A percentile compares a stretch with the other conserved stretches of the same genome.
These are phyloP conservation scores for Boletus insuetus DNA, from an alignment of 768 basidiomycete genomes.

Conservation along the genomic window DNA sequence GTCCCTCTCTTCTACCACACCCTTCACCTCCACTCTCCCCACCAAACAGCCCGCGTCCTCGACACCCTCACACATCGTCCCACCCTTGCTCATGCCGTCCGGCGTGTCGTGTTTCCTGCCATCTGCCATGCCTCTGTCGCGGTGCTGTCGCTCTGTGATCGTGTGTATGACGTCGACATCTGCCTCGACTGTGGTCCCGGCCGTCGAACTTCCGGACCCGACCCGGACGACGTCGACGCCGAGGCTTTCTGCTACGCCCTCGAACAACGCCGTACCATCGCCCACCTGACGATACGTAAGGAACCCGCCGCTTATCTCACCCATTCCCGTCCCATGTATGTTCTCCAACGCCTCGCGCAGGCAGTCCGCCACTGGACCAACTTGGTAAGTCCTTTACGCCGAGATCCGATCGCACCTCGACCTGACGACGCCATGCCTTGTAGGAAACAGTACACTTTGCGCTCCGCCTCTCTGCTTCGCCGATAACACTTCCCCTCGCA, in stretches of 20 bases:
- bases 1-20: slow-evolving; percentile 57
- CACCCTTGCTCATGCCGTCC: slow-evolving; percentile 39
- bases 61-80: slow-evolving; percentile 38
- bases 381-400: slow-evolving; percentile 41
- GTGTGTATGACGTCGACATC: slow-evolving; percentile 40
- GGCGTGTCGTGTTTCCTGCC: slow-evolving; percentile 40
- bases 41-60: slow-evolving; percentile 39
- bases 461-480: slow-evolving; percentile 51
- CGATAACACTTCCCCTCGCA: slow-evolving; percentile 27
- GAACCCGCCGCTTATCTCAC: slow-evolving; percentile 52
- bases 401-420: neutral
- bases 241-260: slow-evolving; percentile 43
- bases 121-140: slow-evolving; percentile 40
- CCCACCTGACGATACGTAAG: slow-evolving; percentile 54
- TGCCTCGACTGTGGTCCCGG: slow-evolving; percentile 27
- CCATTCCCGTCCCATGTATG: slow-evolving; percentile 41
- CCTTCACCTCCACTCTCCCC: slow-evolving; percentile 41
- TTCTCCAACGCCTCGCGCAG: slow-evolving; percentile 46
- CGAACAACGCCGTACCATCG: slow-evolving; percentile 34
- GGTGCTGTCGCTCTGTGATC: slow-evolving; percentile 33
- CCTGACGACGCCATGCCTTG: neutral
- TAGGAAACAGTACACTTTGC: slow-evolving; percentile 55
- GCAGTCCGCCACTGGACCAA: slow-evolving; percentile 42
- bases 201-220: neutral
- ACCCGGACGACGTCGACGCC: slow-evolving; percentile 15